Evolutionary conservation across 768 basidiomycete genomes (phyloP).

Genomic region (Tulasnella sp.): DNA sequence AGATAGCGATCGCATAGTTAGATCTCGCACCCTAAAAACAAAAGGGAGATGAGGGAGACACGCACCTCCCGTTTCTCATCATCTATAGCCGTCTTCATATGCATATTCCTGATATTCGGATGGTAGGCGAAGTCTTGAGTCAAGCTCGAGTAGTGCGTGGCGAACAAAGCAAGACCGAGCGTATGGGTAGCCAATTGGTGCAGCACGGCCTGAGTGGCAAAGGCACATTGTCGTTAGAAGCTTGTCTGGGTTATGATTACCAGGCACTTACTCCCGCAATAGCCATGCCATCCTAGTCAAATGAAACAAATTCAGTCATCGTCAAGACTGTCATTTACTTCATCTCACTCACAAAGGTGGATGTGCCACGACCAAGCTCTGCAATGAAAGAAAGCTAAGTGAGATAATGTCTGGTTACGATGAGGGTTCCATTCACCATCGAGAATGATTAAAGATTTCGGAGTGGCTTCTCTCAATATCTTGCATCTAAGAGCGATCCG

Average conservation of each 20-base stretch:
- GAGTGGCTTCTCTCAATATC: conserved; percentile 87
- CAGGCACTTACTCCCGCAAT: conserved; percentile 65
- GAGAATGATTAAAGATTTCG: conserved; percentile 85
- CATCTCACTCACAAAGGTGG: conserved; percentile 64
- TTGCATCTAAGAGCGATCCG: conserved; percentile 86
- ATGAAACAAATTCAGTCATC: neutral
- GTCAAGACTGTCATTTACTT: too few relatives aligned
- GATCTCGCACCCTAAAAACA: neutral
- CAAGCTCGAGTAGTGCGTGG: conserved; percentile 92
- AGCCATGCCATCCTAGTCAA: conserved; percentile 85
- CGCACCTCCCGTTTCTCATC: conserved; percentile 80
- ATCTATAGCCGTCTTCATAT: conserved; percentile 91
- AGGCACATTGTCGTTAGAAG: neutral
- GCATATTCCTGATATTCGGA: conserved; percentile 86
- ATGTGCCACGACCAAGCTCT: conserved; percentile 94
- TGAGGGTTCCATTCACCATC: conserved; percentile 51
- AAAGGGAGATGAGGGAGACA: neutral
- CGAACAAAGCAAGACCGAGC: conserved; percentile 86
- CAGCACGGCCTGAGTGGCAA: conserved; percentile 56
- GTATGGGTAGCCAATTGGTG: conserved; percentile 93
- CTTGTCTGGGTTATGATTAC: neutral
- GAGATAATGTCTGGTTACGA: neutral
- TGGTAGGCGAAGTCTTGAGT: conserved; percentile 91
- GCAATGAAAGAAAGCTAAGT: neutral
- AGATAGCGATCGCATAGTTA: neutral